Base-by-base conservation (phyloP, 2,329 filamentous ascomycete genomes). In the Clonostachys chloroleuca region DNA sequence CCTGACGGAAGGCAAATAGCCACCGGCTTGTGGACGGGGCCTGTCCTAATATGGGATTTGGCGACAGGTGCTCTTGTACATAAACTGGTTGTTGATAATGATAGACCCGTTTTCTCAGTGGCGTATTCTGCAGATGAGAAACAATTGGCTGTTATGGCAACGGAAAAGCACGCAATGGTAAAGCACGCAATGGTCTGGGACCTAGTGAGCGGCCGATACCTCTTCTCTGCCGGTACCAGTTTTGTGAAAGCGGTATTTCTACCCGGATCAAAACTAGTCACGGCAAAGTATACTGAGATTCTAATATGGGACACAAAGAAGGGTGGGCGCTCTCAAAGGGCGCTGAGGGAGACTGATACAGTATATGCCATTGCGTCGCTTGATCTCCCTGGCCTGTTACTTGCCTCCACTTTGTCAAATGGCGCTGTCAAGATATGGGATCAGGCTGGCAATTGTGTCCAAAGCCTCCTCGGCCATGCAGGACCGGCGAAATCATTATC, bases 241-340 rank as follows among this genome's bases (percentile, higher is more conserved):
- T 13, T 45, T 43, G 5, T 34, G 52, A 18, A 37, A 52, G 40
- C 40, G 46, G 24, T 30, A 30, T 30, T 30, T 30, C 8, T 30
- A 30, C 24, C 24, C 3, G 9, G 24, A 30, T 30, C 24, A 2
- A 30, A 30, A 30, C 24, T 30, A 34, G 45, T 39, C 18, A 42
- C 18, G 30, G 47, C 47, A 12, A 6, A 30, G 6, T 24, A 46
- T 35, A 12, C n/a, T 5, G 44, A 45, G 1, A 39, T 54, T 33
- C 46, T 43, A 17, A 34, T 54, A 34, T 54, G 52, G 52, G 49
- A 51, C 34, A 18, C 36, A 30, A 24, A 18, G 5, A 45, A 34
- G 12, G 48, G 46, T 8, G 33, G 10, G 16, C 45, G 17, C 17
- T 12, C 46, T 7, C 52, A 48, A 30, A 49, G 30, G 16, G 40